Evolutionary conservation across 768 basidiomycete species (phyloP).

Genomic region (Macrocybe gigantea): DNA sequence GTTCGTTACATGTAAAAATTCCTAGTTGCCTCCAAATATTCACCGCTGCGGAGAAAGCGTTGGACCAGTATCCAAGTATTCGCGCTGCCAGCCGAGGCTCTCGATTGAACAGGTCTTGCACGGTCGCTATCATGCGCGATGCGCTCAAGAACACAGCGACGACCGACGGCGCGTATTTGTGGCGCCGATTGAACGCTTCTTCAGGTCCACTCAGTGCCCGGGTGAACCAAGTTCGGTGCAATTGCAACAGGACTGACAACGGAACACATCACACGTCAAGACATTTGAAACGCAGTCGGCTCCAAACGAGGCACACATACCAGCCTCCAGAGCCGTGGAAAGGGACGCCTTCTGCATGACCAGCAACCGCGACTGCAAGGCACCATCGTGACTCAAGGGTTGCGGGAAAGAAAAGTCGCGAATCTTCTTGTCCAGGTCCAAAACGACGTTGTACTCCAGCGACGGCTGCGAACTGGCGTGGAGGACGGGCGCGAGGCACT

Average conservation of each 20-base stretch:
- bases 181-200: slow-evolving; percentile 52
- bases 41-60: slow-evolving; percentile 48
- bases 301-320: slow-evolving; percentile 24
- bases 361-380: slow-evolving; percentile 35
- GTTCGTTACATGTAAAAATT: background rate
- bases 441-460: slow-evolving; percentile 41
- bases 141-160: slow-evolving; percentile 64
- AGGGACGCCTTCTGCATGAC: slow-evolving; percentile 58
- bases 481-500: slow-evolving; percentile 57
- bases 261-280: background rate
- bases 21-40: slow-evolving; percentile 10
- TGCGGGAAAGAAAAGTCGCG: slow-evolving; percentile 56
- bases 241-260: slow-evolving; percentile 50
- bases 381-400: slow-evolving; percentile 34
- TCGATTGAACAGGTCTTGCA: slow-evolving; percentile 48
- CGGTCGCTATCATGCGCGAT: slow-evolving; percentile 54
- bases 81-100: slow-evolving; percentile 56
- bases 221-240: slow-evolving; percentile 66
- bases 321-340: slow-evolving; percentile 55
- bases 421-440: slow-evolving; percentile 53
- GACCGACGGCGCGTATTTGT: slow-evolving; percentile 65
- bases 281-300: background rate
- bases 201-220: slow-evolving; percentile 54
- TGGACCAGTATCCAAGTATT: slow-evolving; percentile 48
- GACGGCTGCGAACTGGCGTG: slow-evolving; percentile 51